Evolutionary conservation across 805 yeast genomes (phyloP).

Genomic region (Candida ipomoeae): DNA sequence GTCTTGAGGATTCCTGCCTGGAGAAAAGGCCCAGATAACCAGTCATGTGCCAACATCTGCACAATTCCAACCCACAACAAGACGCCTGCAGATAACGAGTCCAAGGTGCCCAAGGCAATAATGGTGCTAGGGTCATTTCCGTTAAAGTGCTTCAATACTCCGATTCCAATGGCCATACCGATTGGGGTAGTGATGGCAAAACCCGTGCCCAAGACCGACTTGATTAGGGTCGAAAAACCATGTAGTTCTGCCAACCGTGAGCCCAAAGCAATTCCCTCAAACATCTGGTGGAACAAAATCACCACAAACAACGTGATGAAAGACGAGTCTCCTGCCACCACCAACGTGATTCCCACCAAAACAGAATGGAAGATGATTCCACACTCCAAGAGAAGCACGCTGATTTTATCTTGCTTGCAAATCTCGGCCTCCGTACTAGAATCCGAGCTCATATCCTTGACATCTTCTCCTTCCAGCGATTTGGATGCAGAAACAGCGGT

Average conservation of each 20-base stretch:
- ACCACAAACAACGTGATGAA: conserved; percentile 26
- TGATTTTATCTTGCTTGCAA: conserved; percentile 1
- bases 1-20: conserved; percentile 16
- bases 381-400: conserved; percentile 19
- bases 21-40: conserved; percentile 23
- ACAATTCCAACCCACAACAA: conserved; percentile 30
- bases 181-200: conserved; percentile 56
- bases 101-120: conserved; percentile 31
- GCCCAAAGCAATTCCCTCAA: conserved; percentile 29
- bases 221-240: conserved; percentile 3
- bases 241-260: conserved; percentile 24
- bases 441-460: background rate
- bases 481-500: background rate
- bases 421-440: background rate
- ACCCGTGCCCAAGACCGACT: conserved; percentile 3
- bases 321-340: conserved; percentile 23
- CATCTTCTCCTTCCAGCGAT: background rate
- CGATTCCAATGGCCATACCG: conserved; percentile 73
- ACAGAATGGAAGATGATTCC: conserved; percentile 29
- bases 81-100: conserved; percentile 33
- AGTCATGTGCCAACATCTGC: conserved; percentile 29
- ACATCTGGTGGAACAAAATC: conserved; percentile 26
- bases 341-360: conserved; percentile 25
- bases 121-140: conserved; percentile 27
- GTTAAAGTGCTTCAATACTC: conserved; percentile 39